Percentiles rank a stretch among this genome's conserved stretches.
Conservation (phyloP, 208 protist species). For the Tritrichomonas musculus region DNA sequence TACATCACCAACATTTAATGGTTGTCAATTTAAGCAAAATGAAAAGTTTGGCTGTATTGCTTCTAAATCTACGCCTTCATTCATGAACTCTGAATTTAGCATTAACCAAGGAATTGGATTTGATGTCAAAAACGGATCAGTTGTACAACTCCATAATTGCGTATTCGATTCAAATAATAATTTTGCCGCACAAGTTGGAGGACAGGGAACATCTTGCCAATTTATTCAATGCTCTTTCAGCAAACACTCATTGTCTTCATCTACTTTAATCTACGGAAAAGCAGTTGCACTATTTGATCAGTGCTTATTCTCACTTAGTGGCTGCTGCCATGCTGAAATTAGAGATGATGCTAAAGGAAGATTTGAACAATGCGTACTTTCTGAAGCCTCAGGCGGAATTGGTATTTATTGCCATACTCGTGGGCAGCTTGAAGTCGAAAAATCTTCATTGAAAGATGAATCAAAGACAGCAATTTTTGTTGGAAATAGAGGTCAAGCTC, state of each 20-base stretch:
- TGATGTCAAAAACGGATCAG: neutral
- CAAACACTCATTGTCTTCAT: neutral
- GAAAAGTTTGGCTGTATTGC: neutral
- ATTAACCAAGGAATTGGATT: neutral
- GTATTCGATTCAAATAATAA: neutral
- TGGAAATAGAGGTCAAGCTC: neutral
- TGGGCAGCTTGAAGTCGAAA: neutral
- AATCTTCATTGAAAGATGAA: neutral
- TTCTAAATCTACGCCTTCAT: neutral
- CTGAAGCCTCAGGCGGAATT: neutral
- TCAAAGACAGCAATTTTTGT: neutral
- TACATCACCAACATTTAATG: neutral
- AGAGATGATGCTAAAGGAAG: neutral
- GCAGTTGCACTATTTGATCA: neutral
- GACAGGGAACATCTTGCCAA: neutral
- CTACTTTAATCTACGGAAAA: neutral
- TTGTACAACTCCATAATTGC: neutral
- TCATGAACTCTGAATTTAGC: neutral
- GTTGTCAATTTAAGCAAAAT: neutral
- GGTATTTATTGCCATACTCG: neutral
- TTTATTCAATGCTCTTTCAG: neutral
- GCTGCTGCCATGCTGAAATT: neutral
- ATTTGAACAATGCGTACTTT: neutral
- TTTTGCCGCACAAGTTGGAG: neutral
- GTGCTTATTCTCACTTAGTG: neutral